These are phyloP conservation scores for Suillus brevipes DNA, from an alignment of 768 basidiomycete species.

Conservation along the genomic window DNA sequence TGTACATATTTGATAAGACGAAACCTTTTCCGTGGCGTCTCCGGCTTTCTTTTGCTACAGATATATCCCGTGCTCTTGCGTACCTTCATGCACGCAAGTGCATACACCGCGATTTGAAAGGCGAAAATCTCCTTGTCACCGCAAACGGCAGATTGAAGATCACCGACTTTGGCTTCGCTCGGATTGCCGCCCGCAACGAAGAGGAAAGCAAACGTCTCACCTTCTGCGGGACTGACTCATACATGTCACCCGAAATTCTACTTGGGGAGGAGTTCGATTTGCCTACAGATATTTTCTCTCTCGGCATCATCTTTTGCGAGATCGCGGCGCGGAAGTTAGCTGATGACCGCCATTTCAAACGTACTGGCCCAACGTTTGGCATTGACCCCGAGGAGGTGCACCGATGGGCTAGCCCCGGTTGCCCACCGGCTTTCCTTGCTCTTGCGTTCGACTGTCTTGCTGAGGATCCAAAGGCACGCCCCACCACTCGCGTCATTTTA, in stretches of 20 bases:
- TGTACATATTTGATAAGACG: slow-evolving; percentile 83
- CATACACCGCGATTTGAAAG: slow-evolving; percentile 91
- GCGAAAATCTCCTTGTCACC: slow-evolving; percentile 96
- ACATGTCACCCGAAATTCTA: slow-evolving; percentile 97
- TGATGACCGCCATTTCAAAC: slow-evolving; percentile 76
- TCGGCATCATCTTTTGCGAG: slow-evolving; percentile 92
- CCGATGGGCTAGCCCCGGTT: slow-evolving; percentile 64
- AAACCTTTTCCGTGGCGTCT: slow-evolving; percentile 92
- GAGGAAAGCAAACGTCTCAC: slow-evolving; percentile 86
- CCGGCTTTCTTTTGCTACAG: slow-evolving; percentile 91
- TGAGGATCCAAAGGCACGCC: slow-evolving; percentile 65
- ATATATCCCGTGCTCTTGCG: slow-evolving; percentile 92
- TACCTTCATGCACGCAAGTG: slow-evolving; percentile 94
- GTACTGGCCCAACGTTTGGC: slow-evolving; percentile 75
- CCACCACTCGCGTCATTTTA: slow-evolving; percentile 78
- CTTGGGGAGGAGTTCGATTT: slow-evolving; percentile 91
- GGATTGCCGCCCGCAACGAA: slow-evolving; percentile 89
- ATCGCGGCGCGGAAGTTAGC: slow-evolving; percentile 84
- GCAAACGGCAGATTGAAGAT: slow-evolving; percentile 93
- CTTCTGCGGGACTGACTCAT: slow-evolving; percentile 88
- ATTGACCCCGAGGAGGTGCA: slow-evolving; percentile 77
- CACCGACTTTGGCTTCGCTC: slow-evolving; percentile 97
- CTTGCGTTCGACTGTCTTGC: slow-evolving; percentile 79
- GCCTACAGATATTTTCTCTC: slow-evolving; percentile 91
- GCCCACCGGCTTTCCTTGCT: slow-evolving; percentile 74